phyloP scores from a whole-genome alignment of 352 stramenopile species.

The Thraustotheca clavata region DNA sequence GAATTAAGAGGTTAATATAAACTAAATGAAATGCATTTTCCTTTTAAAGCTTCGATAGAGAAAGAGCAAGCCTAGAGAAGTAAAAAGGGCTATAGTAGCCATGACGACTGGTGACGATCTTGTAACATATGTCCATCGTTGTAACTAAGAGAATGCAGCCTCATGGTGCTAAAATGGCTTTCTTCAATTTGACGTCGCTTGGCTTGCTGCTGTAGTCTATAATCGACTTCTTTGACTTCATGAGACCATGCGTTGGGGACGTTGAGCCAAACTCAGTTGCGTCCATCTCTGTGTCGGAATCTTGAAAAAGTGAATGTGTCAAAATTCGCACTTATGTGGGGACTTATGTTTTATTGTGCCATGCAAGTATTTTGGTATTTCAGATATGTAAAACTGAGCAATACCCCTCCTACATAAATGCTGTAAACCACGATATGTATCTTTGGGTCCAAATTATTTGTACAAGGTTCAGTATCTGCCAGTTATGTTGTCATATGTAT shows the following conservation, averaged over 20 bases:
- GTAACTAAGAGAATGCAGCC: too few relatives aligned
- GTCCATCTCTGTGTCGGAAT: conserved; percentile 12
- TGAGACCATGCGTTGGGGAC: conserved; percentile 12
- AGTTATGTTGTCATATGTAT: conserved; percentile 7
- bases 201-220: conserved; percentile 6
- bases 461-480: not conserved
- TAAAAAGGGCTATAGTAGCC: too few relatives aligned
- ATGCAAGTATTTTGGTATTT: too few relatives aligned
- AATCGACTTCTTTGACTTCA: conserved; percentile 14
- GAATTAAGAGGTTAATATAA: too few relatives aligned
- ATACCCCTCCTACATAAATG: not conserved
- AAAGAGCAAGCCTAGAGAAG: too few relatives aligned
- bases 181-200: conserved; percentile 16
- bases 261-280: conserved; percentile 7
- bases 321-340: too few relatives aligned
- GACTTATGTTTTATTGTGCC: too few relatives aligned
- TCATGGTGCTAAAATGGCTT: too few relatives aligned
- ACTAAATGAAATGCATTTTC: too few relatives aligned
- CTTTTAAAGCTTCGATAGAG: too few relatives aligned
- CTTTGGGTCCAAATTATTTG: conserved; percentile 1
- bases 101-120: too few relatives aligned
- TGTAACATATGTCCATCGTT: too few relatives aligned
- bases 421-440: conserved; percentile 5
- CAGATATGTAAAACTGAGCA: not conserved
- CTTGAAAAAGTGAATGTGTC: conserved; percentile 11